Evolutionary conservation across 495 filamentous ascomycete species (phyloP), one percentile per base, ranked within the genome.

Genomic region (Lasiosphaeria ovina): DNA sequence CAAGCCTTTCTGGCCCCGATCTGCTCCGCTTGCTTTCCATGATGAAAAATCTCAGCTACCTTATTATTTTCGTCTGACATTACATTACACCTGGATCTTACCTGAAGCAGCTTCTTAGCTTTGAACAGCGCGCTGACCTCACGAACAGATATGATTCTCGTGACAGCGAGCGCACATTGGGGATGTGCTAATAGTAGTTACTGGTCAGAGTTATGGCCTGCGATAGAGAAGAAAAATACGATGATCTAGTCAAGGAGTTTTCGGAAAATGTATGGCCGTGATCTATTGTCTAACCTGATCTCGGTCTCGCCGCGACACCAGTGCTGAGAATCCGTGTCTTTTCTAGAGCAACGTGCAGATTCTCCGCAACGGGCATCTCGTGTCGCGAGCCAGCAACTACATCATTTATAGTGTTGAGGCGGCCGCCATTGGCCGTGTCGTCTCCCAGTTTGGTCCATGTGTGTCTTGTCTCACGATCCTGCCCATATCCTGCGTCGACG

Each of bases 11-110:
- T 78, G 70, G 76, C 58, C 67, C 70, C 64, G 55, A 64, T 51
- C 49, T 40, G 59, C 59, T 57, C 60, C 60, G 56, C 55, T 67
- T 59, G 60, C 76, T 81, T 81, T 91, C 93, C 90, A 85, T 96
- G 92, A 96, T 96, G 92, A 93, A 87, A 94, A 82, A 80, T 84
- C 87, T 91, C 87, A 91, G 92, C 92, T 96, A 96, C 92, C 92
- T 96, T 87, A 84, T 69, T 82, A 85, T 80, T 75, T 81, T 85
- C 87, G 88, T 96, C 92, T 97, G 92, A 95, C 74, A 66, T 42
- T 42, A 8, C 14, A 63, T 59, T 51, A 55, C 34, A 45, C 55
- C 52, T 42, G 14, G 14, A 42, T 42, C 38, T 42, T 42, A 14
- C 7, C 14, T 8, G 38, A 42, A 1, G 8, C 38, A 42, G 38